Conservation (phyloP, 2,329 filamentous ascomycete species). For the Periconia sp. region DNA sequence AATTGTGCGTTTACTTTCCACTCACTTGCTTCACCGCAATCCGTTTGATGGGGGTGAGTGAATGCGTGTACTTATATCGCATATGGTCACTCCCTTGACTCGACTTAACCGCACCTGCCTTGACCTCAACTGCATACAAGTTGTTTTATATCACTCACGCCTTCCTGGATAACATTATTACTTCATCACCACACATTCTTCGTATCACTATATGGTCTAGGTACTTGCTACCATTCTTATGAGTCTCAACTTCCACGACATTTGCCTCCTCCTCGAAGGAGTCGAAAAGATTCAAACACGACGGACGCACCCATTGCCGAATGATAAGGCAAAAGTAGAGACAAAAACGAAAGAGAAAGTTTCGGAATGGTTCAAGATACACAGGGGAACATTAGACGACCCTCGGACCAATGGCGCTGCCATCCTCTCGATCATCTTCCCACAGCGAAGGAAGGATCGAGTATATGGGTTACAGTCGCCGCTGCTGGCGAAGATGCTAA, state of each 20-base stretch:
- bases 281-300: slow-evolving; percentile 57
- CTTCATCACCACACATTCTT: neutral
- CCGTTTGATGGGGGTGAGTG: too few relatives aligned
- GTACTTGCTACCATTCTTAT: slow-evolving; percentile 43
- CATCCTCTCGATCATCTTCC: slow-evolving; percentile 74
- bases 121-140: neutral
- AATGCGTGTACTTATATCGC: too few relatives aligned
- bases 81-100: too few relatives aligned
- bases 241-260: slow-evolving; percentile 67
- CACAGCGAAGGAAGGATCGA: slow-evolving; percentile 73
- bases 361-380: slow-evolving; percentile 67
- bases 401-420: slow-evolving; percentile 61
- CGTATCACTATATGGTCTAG: neutral
- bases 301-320: slow-evolving; percentile 39
- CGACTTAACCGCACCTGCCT: neutral
- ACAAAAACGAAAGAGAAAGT: slow-evolving; percentile 46
- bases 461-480: slow-evolving; percentile 70
- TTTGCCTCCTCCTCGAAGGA: slow-evolving; percentile 74
- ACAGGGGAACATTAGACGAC: slow-evolving; percentile 61
- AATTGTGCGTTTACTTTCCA: too few relatives aligned
- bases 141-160: neutral
- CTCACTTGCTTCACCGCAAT: too few relatives aligned
- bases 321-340: slow-evolving; percentile 14
- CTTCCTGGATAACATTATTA: too few relatives aligned
- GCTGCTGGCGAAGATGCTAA: slow-evolving; percentile 67